These are phyloP conservation scores for Candida loeiensis DNA, from an alignment of 805 yeast genomes.

Conservation along the genomic window DNA sequence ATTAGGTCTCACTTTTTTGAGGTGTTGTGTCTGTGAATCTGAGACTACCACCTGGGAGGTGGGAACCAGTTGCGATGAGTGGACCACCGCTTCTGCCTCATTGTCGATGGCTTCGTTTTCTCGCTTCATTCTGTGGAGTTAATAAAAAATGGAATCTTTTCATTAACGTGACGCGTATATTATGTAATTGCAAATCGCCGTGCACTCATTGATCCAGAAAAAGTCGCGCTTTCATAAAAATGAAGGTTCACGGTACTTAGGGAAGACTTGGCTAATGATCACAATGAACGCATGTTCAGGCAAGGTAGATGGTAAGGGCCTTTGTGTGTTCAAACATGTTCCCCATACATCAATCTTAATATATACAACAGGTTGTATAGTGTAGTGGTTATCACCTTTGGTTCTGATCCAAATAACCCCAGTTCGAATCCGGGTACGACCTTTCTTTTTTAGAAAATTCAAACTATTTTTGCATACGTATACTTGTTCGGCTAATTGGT, in stretches of 20 bases:
- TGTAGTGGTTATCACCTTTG: conserved; percentile 81
- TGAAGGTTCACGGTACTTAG: too few relatives aligned
- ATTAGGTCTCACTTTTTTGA: conserved; percentile 19
- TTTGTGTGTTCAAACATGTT: too few relatives aligned
- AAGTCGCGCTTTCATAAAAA: too few relatives aligned
- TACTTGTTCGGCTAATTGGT: too few relatives aligned
- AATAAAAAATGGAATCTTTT: conserved; percentile 1
- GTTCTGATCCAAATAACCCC: conserved; percentile 82
- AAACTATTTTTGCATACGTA: too few relatives aligned
- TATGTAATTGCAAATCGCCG: neutral
- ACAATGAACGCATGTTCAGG: too few relatives aligned
- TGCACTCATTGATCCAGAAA: neutral
- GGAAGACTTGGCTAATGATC: too few relatives aligned
- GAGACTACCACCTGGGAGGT: conserved; percentile 22
- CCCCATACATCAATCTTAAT: too few relatives aligned
- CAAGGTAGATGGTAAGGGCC: too few relatives aligned
- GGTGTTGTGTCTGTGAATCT: conserved; percentile 28
- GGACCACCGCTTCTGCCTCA: neutral
- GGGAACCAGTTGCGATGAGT: conserved; percentile 12
- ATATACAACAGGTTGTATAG: conserved; percentile 44
- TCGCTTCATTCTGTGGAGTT: conserved; percentile 2
- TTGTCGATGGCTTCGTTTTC: neutral
- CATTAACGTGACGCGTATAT: conserved; percentile 4
- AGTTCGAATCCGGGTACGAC: conserved; percentile 85
- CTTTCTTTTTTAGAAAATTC: conserved; percentile 24